phyloP scores from a whole-genome alignment of 805 yeast genomes.

The Dipodascus albidus region DNA sequence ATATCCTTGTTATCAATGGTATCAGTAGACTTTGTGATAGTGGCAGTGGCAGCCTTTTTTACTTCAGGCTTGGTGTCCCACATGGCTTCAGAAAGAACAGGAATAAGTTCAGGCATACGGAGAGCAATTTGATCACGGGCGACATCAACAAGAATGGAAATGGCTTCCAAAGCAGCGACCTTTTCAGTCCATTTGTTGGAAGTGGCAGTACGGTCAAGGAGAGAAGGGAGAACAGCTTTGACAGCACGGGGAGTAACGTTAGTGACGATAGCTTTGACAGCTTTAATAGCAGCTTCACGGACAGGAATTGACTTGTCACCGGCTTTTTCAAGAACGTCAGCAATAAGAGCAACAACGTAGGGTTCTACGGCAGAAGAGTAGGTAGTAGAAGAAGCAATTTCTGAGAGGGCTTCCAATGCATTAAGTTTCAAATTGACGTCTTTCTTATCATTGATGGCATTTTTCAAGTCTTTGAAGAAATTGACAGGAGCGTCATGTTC shows the following conservation, averaged over 20 bases:
- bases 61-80: constrained; percentile 99
- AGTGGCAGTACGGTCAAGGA: constrained; percentile 53
- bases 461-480: constrained; percentile 69
- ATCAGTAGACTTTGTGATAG: constrained; percentile 93
- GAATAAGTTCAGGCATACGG: constrained; percentile 99
- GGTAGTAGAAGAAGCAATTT: constrained; percentile 65
- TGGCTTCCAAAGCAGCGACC: constrained; percentile 76
- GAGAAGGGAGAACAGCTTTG: constrained; percentile 77
- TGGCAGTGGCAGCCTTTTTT: constrained; percentile 89
- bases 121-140: constrained; percentile 94
- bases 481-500: constrained; percentile 95
- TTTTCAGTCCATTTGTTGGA: constrained; percentile 95
- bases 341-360: constrained; percentile 68
- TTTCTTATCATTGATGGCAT: constrained; percentile 75
- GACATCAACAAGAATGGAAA: constrained; percentile 79
- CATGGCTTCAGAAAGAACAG: constrained; percentile 98
- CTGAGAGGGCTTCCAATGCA: constrained; percentile 73
- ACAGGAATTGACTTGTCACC: constrained; percentile 84
- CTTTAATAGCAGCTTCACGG: constrained; percentile 61
- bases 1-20: constrained; percentile 99
- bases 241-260: constrained; percentile 88
- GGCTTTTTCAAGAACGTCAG: constrained; percentile 59
- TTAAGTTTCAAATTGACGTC: constrained; percentile 48
- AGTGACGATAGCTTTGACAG: constrained; percentile 65
- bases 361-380: constrained; percentile 94